Evolutionary conservation across 2,329 filamentous ascomycete species (phyloP).

Genomic region (Cladophialophora carrionii): DNA sequence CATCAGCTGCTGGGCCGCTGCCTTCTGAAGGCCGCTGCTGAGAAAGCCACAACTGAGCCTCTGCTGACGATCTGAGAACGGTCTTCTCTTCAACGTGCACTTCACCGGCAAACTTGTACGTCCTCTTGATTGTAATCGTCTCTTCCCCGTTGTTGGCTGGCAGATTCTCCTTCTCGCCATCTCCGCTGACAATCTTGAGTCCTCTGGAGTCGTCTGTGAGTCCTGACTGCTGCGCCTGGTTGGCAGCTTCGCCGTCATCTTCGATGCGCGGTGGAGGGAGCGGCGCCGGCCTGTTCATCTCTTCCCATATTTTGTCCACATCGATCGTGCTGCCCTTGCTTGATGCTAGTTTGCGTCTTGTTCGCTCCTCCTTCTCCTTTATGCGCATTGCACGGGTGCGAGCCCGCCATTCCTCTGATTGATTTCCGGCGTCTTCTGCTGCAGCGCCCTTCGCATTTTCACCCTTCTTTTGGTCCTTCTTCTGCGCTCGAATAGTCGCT

Average conservation of each 20-base stretch:
- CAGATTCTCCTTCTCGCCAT: slow-evolving; percentile 38
- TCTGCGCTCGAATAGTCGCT: slow-evolving; percentile 56
- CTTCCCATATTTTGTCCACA: slow-evolving; percentile 59
- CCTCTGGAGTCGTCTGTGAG: not conserved
- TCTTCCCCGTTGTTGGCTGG: slow-evolving; percentile 43
- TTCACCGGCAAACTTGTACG: slow-evolving; percentile 62
- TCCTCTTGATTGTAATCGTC: slow-evolving; percentile 59
- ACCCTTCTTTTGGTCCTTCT: slow-evolving; percentile 43
- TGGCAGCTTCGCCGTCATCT: slow-evolving; percentile 14
- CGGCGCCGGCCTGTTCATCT: slow-evolving; percentile 50
- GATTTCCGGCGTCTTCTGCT: slow-evolving; percentile 43
- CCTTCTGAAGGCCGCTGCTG: slow-evolving; percentile 46
- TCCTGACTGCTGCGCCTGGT: slow-evolving; percentile 22
- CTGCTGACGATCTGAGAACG: slow-evolving; percentile 58
- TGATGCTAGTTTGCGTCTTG: slow-evolving; percentile 52
- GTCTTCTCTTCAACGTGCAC: slow-evolving; percentile 58
- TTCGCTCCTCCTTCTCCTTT: slow-evolving; percentile 53
- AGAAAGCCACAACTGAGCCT: slow-evolving; percentile 58
- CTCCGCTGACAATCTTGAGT: slow-evolving; percentile 23
- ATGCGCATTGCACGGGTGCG: slow-evolving; percentile 58
- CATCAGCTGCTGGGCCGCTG: slow-evolving; percentile 31
- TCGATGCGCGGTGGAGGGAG: slow-evolving; percentile 26
- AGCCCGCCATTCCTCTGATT: slow-evolving; percentile 43
- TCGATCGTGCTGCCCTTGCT: slow-evolving; percentile 59
- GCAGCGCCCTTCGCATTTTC: slow-evolving; percentile 44